Evolutionary conservation across 176 grass and related monocot genomes (phyloP).

Genomic region (Phragmites australis): DNA sequence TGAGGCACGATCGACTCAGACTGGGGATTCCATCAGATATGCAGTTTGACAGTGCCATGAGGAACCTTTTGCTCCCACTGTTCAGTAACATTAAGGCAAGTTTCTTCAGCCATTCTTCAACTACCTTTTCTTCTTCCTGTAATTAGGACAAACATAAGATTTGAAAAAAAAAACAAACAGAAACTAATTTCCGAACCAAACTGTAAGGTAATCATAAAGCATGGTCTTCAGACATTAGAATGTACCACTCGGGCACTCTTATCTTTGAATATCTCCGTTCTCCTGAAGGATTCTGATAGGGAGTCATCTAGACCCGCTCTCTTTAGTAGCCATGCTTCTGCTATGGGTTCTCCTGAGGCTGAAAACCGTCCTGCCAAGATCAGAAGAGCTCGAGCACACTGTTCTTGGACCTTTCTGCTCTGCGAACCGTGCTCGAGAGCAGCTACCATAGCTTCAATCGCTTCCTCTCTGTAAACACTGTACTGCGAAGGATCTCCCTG

Average conservation of each 20-base stretch:
- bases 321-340: slow-evolving; percentile 85
- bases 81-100: slow-evolving; percentile 61
- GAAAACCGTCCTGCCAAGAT: slow-evolving; percentile 87
- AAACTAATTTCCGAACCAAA: not conserved
- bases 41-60: slow-evolving; percentile 69
- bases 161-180: not conserved
- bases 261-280: slow-evolving; percentile 65
- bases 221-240: slow-evolving; percentile 10
- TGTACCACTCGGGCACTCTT: slow-evolving; percentile 62
- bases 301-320: slow-evolving; percentile 79
- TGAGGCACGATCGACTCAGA: slow-evolving; percentile 65
- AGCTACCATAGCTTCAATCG: slow-evolving; percentile 64
- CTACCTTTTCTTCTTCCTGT: slow-evolving; percentile 86
- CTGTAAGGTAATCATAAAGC: slow-evolving; percentile 1
- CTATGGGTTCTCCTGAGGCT: slow-evolving; percentile 59
- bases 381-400: slow-evolving; percentile 74
- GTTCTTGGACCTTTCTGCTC: slow-evolving; percentile 74
- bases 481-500: slow-evolving; percentile 95
- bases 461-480: slow-evolving; percentile 88
- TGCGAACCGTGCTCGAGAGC: slow-evolving; percentile 64
- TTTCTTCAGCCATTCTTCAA: slow-evolving; percentile 73
- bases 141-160: slow-evolving; percentile 3
- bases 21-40: slow-evolving; percentile 64
- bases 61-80: slow-evolving; percentile 67
- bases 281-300: slow-evolving; percentile 76